Evolutionary conservation across 2,329 filamentous ascomycete species (phyloP).

Genomic region (Tolypocladium tundrense): DNA sequence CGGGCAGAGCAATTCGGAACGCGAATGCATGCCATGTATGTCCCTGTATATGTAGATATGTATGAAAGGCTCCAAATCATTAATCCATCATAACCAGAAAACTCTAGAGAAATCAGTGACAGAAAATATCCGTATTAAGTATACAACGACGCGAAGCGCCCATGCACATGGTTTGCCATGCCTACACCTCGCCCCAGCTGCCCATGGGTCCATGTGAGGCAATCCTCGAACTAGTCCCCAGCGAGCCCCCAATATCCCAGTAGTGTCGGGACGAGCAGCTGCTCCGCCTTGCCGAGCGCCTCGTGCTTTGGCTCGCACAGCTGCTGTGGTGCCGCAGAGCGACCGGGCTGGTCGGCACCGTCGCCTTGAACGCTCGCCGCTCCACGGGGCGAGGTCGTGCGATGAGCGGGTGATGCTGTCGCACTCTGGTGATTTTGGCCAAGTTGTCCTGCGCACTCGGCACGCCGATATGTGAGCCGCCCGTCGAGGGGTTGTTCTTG

Average conservation of each 20-base stretch:
- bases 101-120: not conserved
- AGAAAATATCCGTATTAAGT: not conserved
- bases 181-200: constrained; percentile 66
- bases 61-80: not conserved
- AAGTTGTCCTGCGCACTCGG: constrained; percentile 53
- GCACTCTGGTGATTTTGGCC: constrained; percentile 71
- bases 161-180: not conserved
- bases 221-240: constrained; percentile 65
- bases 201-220: constrained; percentile 59
- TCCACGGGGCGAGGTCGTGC: constrained; percentile 42
- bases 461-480: constrained; percentile 36
- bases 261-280: constrained; percentile 73
- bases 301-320: constrained; percentile 81
- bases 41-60: too few relatives aligned
- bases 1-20: too few relatives aligned
- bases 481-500: constrained; percentile 28
- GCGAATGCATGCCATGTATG: too few relatives aligned
- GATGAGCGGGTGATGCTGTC: constrained; percentile 82
- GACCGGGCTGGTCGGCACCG: constrained; percentile 37
- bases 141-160: not conserved
- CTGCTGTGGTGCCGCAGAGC: constrained; percentile 47
- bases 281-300: constrained; percentile 57
- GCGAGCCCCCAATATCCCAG: constrained; percentile 80
- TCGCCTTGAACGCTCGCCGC: constrained; percentile 47
- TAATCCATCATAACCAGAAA: not conserved